Evolutionary conservation across 192 early-diverging fungal species (phyloP).

Genomic region (Coemansia sp.): DNA sequence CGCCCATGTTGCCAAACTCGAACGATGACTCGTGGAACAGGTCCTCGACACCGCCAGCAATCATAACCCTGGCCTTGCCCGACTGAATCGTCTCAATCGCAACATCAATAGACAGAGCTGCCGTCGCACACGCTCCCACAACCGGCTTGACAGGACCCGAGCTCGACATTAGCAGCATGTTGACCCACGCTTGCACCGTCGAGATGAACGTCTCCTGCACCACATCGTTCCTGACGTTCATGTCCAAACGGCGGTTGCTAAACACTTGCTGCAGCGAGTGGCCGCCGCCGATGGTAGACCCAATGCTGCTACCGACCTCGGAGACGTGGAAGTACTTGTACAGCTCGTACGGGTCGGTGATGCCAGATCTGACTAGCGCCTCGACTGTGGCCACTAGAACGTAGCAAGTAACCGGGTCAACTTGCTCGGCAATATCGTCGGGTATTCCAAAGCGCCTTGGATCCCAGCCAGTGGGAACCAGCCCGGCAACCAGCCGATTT

Average conservation of each 20-base stretch:
- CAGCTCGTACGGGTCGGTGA: constrained; percentile 96
- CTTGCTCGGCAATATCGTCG: constrained; percentile 83
- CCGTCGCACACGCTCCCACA: constrained; percentile 91
- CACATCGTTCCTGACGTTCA: constrained; percentile 77
- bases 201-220: constrained; percentile 94
- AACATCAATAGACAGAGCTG: constrained; percentile 85
- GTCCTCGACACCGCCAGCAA: constrained; percentile 91
- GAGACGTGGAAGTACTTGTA: constrained; percentile 94
- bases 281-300: constrained; percentile 88
- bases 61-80: constrained; percentile 88
- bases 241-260: constrained; percentile 70
- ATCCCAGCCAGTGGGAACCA: constrained; percentile 93
- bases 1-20: constrained; percentile 97
- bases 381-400: constrained; percentile 88
- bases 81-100: constrained; percentile 83
- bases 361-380: constrained; percentile 83
- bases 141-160: constrained; percentile 80
- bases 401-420: constrained; percentile 86
- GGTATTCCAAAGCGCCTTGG: constrained; percentile 88
- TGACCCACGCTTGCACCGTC: constrained; percentile 95
- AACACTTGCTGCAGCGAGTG: constrained; percentile 68
- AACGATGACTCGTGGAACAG: constrained; percentile 82
- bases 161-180: constrained; percentile 88
- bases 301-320: constrained; percentile 87
- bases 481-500: constrained; percentile 79